Conservation (phyloP, 2,329 filamentous ascomycete genomes). For the Colletotrichum musicola region DNA sequence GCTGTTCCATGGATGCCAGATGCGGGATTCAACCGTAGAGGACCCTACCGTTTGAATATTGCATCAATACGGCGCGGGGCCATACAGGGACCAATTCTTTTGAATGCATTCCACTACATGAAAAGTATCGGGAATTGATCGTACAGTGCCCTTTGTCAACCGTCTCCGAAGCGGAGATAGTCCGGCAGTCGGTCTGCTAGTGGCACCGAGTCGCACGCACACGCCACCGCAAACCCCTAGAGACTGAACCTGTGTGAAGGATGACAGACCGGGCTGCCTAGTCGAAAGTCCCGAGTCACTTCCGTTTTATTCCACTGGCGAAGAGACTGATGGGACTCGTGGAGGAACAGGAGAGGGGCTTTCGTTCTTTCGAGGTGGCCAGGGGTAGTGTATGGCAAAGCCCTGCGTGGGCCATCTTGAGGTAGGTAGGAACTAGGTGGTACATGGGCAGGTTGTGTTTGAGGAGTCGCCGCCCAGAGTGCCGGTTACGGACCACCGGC, state of each 20-base stretch:
- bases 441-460: constrained; percentile 7
- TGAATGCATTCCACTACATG: too few relatives aligned
- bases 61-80: too few relatives aligned
- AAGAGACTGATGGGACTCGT: too few relatives aligned
- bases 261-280: neutral
- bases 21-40: too few relatives aligned
- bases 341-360: too few relatives aligned
- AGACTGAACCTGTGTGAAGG: neutral
- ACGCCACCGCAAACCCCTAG: neutral
- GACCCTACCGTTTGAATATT: too few relatives aligned
- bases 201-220: neutral
- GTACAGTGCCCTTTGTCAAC: neutral
- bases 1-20: too few relatives aligned
- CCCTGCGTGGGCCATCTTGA: constrained; percentile 9
- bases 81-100: too few relatives aligned
- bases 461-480: constrained; percentile 16
- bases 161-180: constrained; percentile 8
- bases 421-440: too few relatives aligned
- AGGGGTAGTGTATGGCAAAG: neutral
- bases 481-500: constrained; percentile 11
- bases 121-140: neutral
- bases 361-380: neutral
- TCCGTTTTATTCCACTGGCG: neutral
- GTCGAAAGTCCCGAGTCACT: constrained; percentile 6
- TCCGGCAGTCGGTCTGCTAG: constrained; percentile 24